phyloP scores from a whole-genome alignment of 1,284 basidiomycete species.

The Leccinum pachyderme region DNA sequence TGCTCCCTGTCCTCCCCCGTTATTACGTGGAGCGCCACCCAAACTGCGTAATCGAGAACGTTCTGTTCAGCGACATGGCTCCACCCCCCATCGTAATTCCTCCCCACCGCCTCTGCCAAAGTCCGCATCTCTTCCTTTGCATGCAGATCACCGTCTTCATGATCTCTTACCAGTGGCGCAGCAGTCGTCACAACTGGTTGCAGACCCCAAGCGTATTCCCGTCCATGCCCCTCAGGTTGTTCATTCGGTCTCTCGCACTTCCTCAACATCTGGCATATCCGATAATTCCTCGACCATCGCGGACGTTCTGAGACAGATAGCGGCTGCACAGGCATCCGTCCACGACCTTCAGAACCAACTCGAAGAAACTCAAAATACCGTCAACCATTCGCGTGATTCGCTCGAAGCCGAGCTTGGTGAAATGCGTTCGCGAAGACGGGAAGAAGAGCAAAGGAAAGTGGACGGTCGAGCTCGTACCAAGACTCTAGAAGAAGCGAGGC shows the following conservation, averaged over 20 bases:
- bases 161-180: slow-evolving; percentile 32
- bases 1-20: slow-evolving; percentile 40
- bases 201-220: slow-evolving; percentile 36
- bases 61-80: slow-evolving; percentile 41
- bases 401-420: slow-evolving; percentile 75
- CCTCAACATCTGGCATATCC: slow-evolving; percentile 25
- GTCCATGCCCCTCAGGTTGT: slow-evolving; percentile 36
- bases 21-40: slow-evolving; percentile 46
- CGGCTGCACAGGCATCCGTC: slow-evolving; percentile 62
- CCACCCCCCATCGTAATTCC: slow-evolving; percentile 48
- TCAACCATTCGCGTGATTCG: slow-evolving; percentile 59
- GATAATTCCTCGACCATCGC: slow-evolving; percentile 72
- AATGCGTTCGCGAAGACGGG: slow-evolving; percentile 74
- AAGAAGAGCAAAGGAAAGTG: slow-evolving; percentile 76
- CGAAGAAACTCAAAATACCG: slow-evolving; percentile 59
- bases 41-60: slow-evolving; percentile 59
- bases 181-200: slow-evolving; percentile 37
- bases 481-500: slow-evolving; percentile 82
- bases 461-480: slow-evolving; percentile 85
- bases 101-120: slow-evolving; percentile 82
- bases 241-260: slow-evolving; percentile 27
- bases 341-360: slow-evolving; percentile 79
- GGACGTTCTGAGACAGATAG: slow-evolving; percentile 78
- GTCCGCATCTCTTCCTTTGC: slow-evolving; percentile 73
- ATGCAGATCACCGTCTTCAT: slow-evolving; percentile 38